Conservation (phyloP, 140 eudicot species). For the Bidens hawaiensis region DNA sequence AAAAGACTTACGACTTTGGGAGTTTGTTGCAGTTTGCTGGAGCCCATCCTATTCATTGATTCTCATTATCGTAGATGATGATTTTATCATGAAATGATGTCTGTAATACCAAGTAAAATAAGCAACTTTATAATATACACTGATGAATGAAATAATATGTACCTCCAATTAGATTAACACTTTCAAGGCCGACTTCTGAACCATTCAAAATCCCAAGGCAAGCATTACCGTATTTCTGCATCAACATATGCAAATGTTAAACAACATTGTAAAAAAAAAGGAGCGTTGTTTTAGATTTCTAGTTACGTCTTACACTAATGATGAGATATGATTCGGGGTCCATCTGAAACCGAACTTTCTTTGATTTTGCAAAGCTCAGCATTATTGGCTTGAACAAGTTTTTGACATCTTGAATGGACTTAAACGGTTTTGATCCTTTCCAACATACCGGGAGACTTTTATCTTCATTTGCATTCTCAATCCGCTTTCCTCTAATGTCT, state of each 20-base stretch:
- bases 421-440: conserved; percentile 69
- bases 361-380: conserved; percentile 38
- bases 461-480: conserved; percentile 40
- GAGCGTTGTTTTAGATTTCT: neutral
- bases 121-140: neutral
- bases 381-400: conserved; percentile 56
- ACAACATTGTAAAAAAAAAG: neutral
- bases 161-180: conserved; percentile 80
- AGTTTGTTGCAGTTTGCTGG: conserved; percentile 51
- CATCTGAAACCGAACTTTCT: conserved; percentile 42
- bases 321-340: conserved; percentile 76
- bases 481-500: conserved; percentile 45
- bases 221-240: conserved; percentile 64
- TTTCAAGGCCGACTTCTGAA: conserved; percentile 45
- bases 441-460: conserved; percentile 76
- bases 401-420: conserved; percentile 56
- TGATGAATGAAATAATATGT: neutral
- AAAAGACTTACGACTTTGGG: conserved; percentile 26
- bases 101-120: conserved; percentile 36
- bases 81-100: conserved; percentile 83
- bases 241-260: neutral
- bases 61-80: conserved; percentile 80
- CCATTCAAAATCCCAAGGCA: conserved; percentile 86
- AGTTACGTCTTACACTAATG: conserved; percentile 45
- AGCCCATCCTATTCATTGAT: conserved; percentile 71